phyloP scores from a whole-genome alignment of 2,329 filamentous ascomycete genomes.

The Arthrobotrys sinensis region DNA sequence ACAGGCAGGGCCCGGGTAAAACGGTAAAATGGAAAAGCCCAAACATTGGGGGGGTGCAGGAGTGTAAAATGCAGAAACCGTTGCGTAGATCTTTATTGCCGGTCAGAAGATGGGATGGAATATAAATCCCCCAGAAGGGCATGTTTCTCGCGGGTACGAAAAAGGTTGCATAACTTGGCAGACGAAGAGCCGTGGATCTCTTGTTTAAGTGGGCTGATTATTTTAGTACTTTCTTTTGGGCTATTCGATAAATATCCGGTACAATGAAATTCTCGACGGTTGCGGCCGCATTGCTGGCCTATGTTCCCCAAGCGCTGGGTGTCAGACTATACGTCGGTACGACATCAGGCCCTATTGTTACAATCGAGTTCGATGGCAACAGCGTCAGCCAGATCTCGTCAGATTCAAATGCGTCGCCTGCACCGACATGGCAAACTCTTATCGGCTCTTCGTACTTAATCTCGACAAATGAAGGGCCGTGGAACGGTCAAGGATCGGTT shows the following conservation, averaged over 20 bases:
- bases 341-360: conserved; percentile 25
- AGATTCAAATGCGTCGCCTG: conserved; percentile 42
- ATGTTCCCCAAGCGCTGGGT: conserved; percentile 31
- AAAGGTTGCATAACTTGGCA: conserved; percentile 28
- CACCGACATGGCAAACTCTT: conserved; percentile 49
- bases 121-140: conserved; percentile 31
- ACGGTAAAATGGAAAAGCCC: conserved; percentile 16
- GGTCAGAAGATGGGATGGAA: conserved; percentile 22
- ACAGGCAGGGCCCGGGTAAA: conserved; percentile 16
- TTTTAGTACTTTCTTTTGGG: conserved; percentile 9
- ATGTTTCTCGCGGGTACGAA: conserved; percentile 28
- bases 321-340: conserved; percentile 45
- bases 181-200: conserved; percentile 2
- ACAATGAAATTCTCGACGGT: conserved; percentile 42
- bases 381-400: conserved; percentile 25
- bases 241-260: not conserved
- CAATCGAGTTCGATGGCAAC: conserved; percentile 36
- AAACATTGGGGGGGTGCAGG: not conserved
- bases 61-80: conserved; percentile 15
- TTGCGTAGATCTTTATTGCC: conserved; percentile 11
- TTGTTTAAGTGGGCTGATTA: conserved; percentile 13
- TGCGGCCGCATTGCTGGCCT: conserved; percentile 32
- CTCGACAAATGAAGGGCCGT: conserved; percentile 51
- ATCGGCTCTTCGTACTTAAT: conserved; percentile 14
- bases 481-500: conserved; percentile 48